Evolutionary conservation across 2,329 filamentous ascomycete species (phyloP).

Genomic region (Neopestalotiopsis rosae): DNA sequence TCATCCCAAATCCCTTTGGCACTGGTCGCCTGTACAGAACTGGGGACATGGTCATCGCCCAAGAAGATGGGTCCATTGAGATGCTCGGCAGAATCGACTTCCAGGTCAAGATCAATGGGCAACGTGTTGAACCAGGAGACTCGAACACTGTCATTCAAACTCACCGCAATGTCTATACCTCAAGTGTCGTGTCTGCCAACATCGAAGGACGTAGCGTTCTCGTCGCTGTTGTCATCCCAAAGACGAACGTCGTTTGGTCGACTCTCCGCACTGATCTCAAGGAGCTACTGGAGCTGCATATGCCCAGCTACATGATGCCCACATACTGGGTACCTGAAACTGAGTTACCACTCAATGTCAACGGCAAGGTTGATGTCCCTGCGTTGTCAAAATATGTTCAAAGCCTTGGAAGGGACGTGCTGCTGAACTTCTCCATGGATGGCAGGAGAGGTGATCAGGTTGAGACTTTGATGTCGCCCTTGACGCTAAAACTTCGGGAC

Average conservation of each 20-base stretch:
- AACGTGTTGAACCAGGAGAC: neutral
- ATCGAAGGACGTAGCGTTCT: conserved; percentile 14
- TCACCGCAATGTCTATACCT: conserved; percentile 11
- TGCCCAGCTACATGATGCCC: conserved; percentile 33
- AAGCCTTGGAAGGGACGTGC: conserved; percentile 14
- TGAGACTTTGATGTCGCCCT: conserved; percentile 13
- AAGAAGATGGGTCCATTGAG: neutral
- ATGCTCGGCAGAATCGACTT: neutral
- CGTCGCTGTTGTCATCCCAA: conserved; percentile 19
- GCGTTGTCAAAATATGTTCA: conserved; percentile 16
- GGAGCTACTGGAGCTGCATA: conserved; percentile 1
- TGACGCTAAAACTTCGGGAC: conserved; percentile 15
- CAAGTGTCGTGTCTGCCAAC: conserved; percentile 14
- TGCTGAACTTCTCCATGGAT: conserved; percentile 8
- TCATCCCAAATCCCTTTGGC: conserved; percentile 5
- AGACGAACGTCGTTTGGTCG: conserved; percentile 7
- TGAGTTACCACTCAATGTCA: conserved; percentile 28
- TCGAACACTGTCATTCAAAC: conserved; percentile 2
- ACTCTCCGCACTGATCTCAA: conserved; percentile 10
- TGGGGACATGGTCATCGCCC: neutral
- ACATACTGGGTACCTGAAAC: conserved; percentile 27
- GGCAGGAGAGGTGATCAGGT: neutral
- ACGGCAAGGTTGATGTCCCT: conserved; percentile 29
- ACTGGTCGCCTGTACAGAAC: conserved; percentile 3
- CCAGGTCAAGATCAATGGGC: conserved; percentile 12